Conservation (phyloP, 1,284 basidiomycete species). For the Pseudozyma tsukubaensis region DNA sequence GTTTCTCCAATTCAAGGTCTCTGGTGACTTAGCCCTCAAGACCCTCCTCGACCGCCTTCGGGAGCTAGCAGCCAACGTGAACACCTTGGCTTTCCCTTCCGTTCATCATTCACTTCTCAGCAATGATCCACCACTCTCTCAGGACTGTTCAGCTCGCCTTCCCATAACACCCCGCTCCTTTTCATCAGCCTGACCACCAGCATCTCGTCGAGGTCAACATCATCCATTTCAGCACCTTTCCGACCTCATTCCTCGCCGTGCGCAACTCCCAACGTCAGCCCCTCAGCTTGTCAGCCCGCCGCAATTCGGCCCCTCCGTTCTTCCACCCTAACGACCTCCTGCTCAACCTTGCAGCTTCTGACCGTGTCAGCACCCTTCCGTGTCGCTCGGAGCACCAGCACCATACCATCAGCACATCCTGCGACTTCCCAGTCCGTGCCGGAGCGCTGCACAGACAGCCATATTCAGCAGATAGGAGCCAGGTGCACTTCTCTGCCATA, state of each 20-base stretch:
- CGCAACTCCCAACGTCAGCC: background rate
- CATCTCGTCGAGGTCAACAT: background rate
- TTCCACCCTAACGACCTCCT: too few relatives aligned
- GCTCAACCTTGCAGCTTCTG: constrained; percentile 1
- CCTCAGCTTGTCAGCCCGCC: background rate
- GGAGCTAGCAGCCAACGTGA: background rate
- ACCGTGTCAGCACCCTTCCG: too few relatives aligned
- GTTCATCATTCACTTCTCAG: constrained; percentile 1
- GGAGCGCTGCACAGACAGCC: too few relatives aligned
- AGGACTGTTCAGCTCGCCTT: background rate
- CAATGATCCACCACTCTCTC: constrained; percentile 21
- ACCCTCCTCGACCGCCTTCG: too few relatives aligned
- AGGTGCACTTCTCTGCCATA: too few relatives aligned
- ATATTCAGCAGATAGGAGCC: too few relatives aligned
- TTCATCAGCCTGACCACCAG: constrained; percentile 1
- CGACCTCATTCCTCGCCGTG: too few relatives aligned
- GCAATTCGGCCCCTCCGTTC: too few relatives aligned
- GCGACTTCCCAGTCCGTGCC: too few relatives aligned
- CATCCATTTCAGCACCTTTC: too few relatives aligned
- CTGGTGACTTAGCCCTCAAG: background rate
- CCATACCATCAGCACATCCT: too few relatives aligned
- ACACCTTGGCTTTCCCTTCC: constrained; percentile 3
- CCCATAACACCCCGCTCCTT: constrained; percentile 8
- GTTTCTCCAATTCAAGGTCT: background rate
- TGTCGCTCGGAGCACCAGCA: too few relatives aligned